phyloP scores from a whole-genome alignment of 2,329 filamentous ascomycete species.

The Diplodia scrobiculata region DNA sequence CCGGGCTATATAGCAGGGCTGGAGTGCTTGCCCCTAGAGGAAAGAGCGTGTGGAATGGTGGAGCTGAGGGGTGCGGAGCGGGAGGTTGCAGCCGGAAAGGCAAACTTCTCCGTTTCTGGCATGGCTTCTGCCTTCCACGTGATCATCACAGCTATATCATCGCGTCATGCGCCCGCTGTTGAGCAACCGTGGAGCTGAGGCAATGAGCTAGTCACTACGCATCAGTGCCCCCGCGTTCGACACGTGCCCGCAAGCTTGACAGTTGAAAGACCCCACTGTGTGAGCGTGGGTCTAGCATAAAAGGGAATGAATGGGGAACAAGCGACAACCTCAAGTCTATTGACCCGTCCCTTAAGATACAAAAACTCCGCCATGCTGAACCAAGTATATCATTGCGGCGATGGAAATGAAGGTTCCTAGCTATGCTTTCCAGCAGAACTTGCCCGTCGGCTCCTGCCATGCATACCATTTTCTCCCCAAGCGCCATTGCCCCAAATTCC shows the following conservation, averaged over 20 bases:
- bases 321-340: conserved; percentile 10
- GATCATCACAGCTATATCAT: too few relatives aligned
- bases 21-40: not conserved
- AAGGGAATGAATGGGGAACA: not conserved
- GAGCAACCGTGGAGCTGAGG: too few relatives aligned
- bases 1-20: not conserved
- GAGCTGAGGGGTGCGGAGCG: not conserved
- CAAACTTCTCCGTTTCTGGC: not conserved
- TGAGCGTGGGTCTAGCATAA: too few relatives aligned
- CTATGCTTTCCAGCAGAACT: conserved; percentile 4
- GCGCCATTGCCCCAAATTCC: conserved; percentile 17
- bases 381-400: conserved; percentile 7
- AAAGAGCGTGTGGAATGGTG: not conserved
- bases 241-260: too few relatives aligned
- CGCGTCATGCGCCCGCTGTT: too few relatives aligned
- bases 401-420: conserved; percentile 10
- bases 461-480: conserved; percentile 9
- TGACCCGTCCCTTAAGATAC: conserved; percentile 9
- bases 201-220: too few relatives aligned
- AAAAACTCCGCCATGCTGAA: conserved; percentile 20
- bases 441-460: conserved; percentile 9
- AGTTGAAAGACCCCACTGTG: too few relatives aligned
- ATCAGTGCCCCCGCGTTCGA: too few relatives aligned
- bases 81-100: not conserved
- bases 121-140: not conserved